Percentiles rank a stretch among this genome's conserved stretches.
Conservation (phyloP, 1,284 basidiomycete genomes). For the Gomphus bonarii region DNA sequence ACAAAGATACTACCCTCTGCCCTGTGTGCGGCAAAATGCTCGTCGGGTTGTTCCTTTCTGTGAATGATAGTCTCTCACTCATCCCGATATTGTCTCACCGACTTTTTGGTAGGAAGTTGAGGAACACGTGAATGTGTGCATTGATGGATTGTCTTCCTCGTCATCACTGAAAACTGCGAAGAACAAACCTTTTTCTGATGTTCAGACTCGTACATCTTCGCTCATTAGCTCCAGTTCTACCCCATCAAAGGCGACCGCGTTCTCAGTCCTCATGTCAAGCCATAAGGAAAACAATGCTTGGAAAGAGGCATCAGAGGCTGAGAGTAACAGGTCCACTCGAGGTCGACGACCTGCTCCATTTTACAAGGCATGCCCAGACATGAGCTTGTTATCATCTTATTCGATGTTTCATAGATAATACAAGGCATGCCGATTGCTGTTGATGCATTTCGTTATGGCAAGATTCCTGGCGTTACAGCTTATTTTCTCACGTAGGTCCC, state of each 20-base stretch:
- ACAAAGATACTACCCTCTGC: slow-evolving; percentile 17
- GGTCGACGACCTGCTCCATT: slow-evolving; percentile 76
- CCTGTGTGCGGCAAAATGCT: slow-evolving; percentile 30
- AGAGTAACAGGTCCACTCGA: slow-evolving; percentile 41
- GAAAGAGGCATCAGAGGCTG: slow-evolving; percentile 61
- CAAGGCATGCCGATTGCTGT: slow-evolving; percentile 97
- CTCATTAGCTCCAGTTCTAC: slow-evolving; percentile 6
- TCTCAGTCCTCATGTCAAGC: slow-evolving; percentile 76
- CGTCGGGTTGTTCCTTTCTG: slow-evolving; percentile 18
- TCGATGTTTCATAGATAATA: slow-evolving; percentile 32
- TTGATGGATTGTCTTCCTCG: slow-evolving; percentile 25
- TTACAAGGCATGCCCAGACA: slow-evolving; percentile 57
- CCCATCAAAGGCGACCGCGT: slow-evolving; percentile 30
- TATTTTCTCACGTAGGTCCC: slow-evolving; percentile 75
- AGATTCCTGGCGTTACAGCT: slow-evolving; percentile 78
- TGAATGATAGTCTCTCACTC: slow-evolving; percentile 19
- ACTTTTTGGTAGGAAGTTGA: slow-evolving; percentile 29
- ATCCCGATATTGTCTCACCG: not conserved
- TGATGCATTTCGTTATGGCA: slow-evolving; percentile 90
- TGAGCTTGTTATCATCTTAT: not conserved
- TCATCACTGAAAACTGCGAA: not conserved
- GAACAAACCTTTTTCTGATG: slow-evolving; percentile 10
- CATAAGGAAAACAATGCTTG: slow-evolving; percentile 73
- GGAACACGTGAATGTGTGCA: slow-evolving; percentile 40
- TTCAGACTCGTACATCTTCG: slow-evolving; percentile 16